phyloP scores from a whole-genome alignment of 2,329 filamentous ascomycete species.

The Blastomyces silverae region DNA sequence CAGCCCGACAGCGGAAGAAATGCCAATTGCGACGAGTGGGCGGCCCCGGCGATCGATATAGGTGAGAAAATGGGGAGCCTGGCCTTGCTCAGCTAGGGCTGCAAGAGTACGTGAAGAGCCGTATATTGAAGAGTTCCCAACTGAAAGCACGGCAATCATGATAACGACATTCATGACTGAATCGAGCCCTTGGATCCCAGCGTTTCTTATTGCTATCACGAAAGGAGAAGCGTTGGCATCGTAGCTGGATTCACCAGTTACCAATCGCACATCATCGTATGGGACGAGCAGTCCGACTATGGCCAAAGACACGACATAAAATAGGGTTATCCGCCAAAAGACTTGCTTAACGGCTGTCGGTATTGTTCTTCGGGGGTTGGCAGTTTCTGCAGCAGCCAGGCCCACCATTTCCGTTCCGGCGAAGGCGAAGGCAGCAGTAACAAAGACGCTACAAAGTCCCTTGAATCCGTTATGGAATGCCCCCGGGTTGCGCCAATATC shows the following conservation, averaged over 20 bases:
- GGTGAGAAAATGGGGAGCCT: slow-evolving; percentile 63
- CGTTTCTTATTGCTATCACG: slow-evolving; percentile 64
- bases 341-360: slow-evolving; percentile 50
- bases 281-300: slow-evolving; percentile 58
- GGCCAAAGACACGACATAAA: slow-evolving; percentile 52
- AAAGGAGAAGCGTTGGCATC: slow-evolving; percentile 67
- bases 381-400: slow-evolving; percentile 51
- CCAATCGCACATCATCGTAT: slow-evolving; percentile 54
- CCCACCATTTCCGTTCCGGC: slow-evolving; percentile 46
- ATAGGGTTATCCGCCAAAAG: slow-evolving; percentile 51
- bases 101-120: slow-evolving; percentile 62
- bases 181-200: slow-evolving; percentile 60
- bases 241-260: slow-evolving; percentile 51
- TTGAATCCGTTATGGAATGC: slow-evolving; percentile 53
- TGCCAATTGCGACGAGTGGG: slow-evolving; percentile 53
- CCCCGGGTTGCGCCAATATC: slow-evolving; percentile 59
- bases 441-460: slow-evolving; percentile 55
- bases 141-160: slow-evolving; percentile 63
- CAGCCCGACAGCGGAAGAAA: slow-evolving; percentile 67
- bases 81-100: slow-evolving; percentile 66
- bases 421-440: slow-evolving; percentile 35
- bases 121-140: slow-evolving; percentile 60
- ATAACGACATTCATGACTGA: slow-evolving; percentile 71
- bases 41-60: slow-evolving; percentile 60
- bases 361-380: slow-evolving; percentile 48